Evolutionary conservation across 2,329 filamentous ascomycete species (phyloP), one percentile per base, ranked within the genome.

Genomic region (Fusarium tupiense): DNA sequence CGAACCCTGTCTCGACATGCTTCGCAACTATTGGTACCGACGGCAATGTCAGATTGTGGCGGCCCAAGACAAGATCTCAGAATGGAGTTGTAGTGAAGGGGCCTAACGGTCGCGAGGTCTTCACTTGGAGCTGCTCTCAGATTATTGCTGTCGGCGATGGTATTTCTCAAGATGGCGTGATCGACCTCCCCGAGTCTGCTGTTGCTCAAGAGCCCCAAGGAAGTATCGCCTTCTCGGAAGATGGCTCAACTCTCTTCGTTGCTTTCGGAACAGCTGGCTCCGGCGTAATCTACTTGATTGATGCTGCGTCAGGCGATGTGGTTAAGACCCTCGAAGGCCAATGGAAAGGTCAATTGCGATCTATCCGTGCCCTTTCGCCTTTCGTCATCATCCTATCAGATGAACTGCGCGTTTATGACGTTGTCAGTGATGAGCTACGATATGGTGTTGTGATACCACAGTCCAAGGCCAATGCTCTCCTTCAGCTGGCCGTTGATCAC

Each of bases 11-110:
- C 8, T 88, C 88, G 13, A 85, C 89, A 56, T 91, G 92, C 53
- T 98, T 98, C 81, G 93, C 94, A 14, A 97, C 95, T 4, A 87
- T 98, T 44, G 96, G 96, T 41, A 90, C 92, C 63, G 96, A 99
- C 80, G 91, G 91, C 17, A 84, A 90, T 29, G 89, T 97, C 43
- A 91, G 94, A 44, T 86, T 96, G 54, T 99, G 96, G 96, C 89
- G 89, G n/a, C 91, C 93, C 17, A 93, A 90, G 81, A 87, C 89
- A 11, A 89, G 93, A 52, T 88, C 91, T 71, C 89, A 91, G 54
- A 90, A 93, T 76, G 94, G 93, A 8, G 84, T 93, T 44, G 86
- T 89, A 14, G 86, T 91, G 29, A 91, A 89, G 72, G 90, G 88
- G 61, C 86, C 85, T 22, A 85, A 86, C 33, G 88, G 88, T 17